Evolutionary conservation across 2,329 filamentous ascomycete genomes (phyloP).

Genomic region (Trichothecium sympodiale): DNA sequence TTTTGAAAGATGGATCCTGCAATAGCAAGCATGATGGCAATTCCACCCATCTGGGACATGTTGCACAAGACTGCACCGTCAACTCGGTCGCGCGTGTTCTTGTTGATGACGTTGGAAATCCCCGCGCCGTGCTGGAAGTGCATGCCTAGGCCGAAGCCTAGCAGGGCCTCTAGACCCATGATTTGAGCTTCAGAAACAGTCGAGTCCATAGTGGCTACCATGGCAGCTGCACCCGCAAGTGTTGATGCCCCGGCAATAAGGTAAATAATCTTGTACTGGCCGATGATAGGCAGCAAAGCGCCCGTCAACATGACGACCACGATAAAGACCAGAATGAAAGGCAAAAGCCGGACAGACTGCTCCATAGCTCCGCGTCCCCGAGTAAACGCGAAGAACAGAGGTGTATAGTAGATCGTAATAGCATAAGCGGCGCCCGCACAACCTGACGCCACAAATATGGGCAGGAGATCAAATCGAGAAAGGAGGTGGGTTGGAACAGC

Average conservation of each 20-base stretch:
- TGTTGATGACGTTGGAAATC: slow-evolving; percentile 16
- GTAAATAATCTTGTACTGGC: slow-evolving; percentile 25
- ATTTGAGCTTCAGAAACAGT: slow-evolving; percentile 14
- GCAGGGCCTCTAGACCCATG: slow-evolving; percentile 18
- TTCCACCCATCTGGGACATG: slow-evolving; percentile 20
- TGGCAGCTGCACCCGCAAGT: slow-evolving; percentile 13
- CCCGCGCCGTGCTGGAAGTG: slow-evolving; percentile 18
- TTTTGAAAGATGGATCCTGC: slow-evolving; percentile 20
- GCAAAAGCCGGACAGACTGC: slow-evolving; percentile 30
- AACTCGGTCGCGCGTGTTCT: slow-evolving; percentile 13
- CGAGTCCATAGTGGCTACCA: slow-evolving; percentile 13
- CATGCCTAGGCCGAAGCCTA: slow-evolving; percentile 20
- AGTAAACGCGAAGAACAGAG: slow-evolving; percentile 43
- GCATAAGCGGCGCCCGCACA: slow-evolving; percentile 24
- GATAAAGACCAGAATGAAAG: slow-evolving; percentile 28
- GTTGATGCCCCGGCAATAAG: slow-evolving; percentile 15
- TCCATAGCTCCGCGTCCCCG: slow-evolving; percentile 26
- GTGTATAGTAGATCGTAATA: slow-evolving; percentile 38
- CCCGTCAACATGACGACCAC: slow-evolving; percentile 23
- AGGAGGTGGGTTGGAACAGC: slow-evolving; percentile 34
- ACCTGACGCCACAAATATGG: slow-evolving; percentile 30
- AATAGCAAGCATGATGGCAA: slow-evolving; percentile 14
- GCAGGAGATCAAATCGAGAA: slow-evolving; percentile 20
- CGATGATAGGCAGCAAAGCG: slow-evolving; percentile 21
- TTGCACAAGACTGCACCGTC: slow-evolving; percentile 21